Percentiles rank a stretch among this genome's conserved stretches.
Evolutionary conservation across 2,329 filamentous ascomycete species (phyloP).

Genomic region (Corynespora cassiicola): DNA sequence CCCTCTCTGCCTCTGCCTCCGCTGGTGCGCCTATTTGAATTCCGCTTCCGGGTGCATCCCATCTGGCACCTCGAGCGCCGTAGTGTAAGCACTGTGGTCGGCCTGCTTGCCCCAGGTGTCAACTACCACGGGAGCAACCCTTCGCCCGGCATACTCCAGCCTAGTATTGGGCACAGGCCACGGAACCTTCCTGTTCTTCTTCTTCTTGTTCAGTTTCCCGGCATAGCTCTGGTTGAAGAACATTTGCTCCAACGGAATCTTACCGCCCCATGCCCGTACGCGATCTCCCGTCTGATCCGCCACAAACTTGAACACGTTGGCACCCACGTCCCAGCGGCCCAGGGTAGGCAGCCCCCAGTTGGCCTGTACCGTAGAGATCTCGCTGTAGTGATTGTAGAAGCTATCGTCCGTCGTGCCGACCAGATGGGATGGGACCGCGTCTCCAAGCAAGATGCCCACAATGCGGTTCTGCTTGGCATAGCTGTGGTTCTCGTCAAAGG

Average conservation of each 20-base stretch:
- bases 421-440: conserved; percentile 70
- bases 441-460: conserved; percentile 74
- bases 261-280: conserved; percentile 31
- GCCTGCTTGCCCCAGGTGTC: conserved; percentile 30
- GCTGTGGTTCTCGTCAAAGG: conserved; percentile 78
- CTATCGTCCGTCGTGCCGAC: conserved; percentile 71
- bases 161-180: conserved; percentile 38
- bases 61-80: conserved; percentile 39
- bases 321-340: conserved; percentile 55
- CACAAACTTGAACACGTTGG: conserved; percentile 51
- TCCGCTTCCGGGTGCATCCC: conserved; percentile 40
- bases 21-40: conserved; percentile 33
- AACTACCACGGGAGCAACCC: conserved; percentile 29
- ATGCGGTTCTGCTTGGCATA: conserved; percentile 73
- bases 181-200: conserved; percentile 30
- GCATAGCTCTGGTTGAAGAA: conserved; percentile 41
- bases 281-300: conserved; percentile 34
- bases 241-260: conserved; percentile 34
- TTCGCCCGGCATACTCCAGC: conserved; percentile 32
- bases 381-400: conserved; percentile 60
- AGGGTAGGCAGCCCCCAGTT: conserved; percentile 55
- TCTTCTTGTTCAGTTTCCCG: conserved; percentile 37
- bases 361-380: conserved; percentile 52
- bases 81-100: conserved; percentile 33
- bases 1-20: too few relatives aligned